Conservation (phyloP, 202 grass and related monocot genomes). For the Carex arenaria region DNA sequence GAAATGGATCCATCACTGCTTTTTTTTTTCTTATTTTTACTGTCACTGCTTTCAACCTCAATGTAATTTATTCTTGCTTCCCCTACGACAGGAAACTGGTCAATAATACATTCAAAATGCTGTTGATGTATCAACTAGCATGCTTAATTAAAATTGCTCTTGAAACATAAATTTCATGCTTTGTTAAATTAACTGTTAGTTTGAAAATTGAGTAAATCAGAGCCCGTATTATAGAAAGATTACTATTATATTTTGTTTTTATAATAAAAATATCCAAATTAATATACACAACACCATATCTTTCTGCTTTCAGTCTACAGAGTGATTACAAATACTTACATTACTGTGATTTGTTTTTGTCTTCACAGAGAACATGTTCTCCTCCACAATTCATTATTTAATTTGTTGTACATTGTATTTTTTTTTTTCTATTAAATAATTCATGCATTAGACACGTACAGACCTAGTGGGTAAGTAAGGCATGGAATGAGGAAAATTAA, state of each 20-base stretch:
- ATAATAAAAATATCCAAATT: not conserved
- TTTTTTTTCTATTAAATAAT: no score
- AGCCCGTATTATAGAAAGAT: not conserved
- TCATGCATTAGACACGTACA: no score
- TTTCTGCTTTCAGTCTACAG: not conserved
- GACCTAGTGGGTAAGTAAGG: no score
- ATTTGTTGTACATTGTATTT: no score
- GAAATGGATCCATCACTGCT: conserved; percentile 29
- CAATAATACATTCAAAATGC: not conserved
- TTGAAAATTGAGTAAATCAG: not conserved
- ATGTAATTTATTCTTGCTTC: conserved; percentile 44
- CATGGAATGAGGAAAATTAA: not conserved
- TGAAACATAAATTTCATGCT: not conserved
- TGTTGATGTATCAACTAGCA: not conserved
- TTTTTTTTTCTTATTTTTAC: conserved; percentile 37
- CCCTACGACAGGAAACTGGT: conserved; percentile 19
- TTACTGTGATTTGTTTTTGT: not conserved
- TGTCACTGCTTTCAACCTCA: conserved; percentile 32
- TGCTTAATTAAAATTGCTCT: not conserved
- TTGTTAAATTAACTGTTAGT: not conserved
- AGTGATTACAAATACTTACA: no score
- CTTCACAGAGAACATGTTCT: not conserved
- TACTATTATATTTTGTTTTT: no score
- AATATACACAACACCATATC: not conserved
- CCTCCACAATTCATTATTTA: no score